A percentile compares a stretch with the other conserved stretches of the same genome.
Evolutionary conservation across 768 basidiomycete genomes (phyloP).

Genomic region (Melanogaster broomeanus): DNA sequence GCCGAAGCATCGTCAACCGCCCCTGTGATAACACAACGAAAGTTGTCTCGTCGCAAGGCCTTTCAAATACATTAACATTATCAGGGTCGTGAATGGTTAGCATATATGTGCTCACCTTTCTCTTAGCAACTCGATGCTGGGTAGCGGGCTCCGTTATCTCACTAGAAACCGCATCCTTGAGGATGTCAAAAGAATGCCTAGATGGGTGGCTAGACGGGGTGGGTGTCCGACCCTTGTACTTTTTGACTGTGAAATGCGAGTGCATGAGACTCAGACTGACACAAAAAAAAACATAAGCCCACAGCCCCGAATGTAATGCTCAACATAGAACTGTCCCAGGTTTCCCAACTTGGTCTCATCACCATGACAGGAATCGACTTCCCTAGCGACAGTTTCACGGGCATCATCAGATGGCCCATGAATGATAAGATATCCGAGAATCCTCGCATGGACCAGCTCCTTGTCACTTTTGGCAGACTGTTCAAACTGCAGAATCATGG

Average conservation of each 20-base stretch:
- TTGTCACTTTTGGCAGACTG: no score
- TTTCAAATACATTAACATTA: no score
- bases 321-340: not conserved
- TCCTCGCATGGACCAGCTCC: no score
- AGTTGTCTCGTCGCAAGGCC: no score
- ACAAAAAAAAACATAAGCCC: not conserved
- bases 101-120: no score
- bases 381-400: not conserved
- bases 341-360: not conserved
- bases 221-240: constrained; percentile 21
- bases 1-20: no score
- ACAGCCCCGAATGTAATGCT: not conserved
- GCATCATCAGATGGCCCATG: not conserved
- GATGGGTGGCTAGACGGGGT: constrained; percentile 11
- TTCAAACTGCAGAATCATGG: not conserved
- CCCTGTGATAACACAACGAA: no score
- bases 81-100: no score
- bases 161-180: not conserved
- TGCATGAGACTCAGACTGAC: no score
- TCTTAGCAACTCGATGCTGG: no score
- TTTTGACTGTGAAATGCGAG: constrained; percentile 10
- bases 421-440: not conserved
- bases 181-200: constrained; percentile 16
- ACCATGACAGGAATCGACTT: not conserved
- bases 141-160: not conserved